Percentiles rank a stretch among this genome's conserved stretches.
Evolutionary conservation across 148 eudicot species (phyloP).

Genomic region (Silene latifolia): DNA sequence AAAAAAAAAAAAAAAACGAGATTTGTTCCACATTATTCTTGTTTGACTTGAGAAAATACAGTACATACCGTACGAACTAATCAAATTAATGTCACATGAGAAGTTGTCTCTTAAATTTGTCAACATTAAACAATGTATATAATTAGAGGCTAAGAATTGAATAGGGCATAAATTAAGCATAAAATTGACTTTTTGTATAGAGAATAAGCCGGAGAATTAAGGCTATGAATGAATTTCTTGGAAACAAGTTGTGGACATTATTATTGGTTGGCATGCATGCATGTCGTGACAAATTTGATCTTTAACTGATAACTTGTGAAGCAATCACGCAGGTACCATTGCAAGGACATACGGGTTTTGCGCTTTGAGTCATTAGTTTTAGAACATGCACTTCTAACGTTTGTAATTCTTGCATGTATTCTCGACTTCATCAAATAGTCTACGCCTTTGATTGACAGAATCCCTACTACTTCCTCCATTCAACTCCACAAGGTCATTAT

Average conservation of each 20-base stretch:
- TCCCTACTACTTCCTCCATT: too few species aligned
- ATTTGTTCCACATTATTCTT: neutral
- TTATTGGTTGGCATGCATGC: neutral
- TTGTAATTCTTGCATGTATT: too few species aligned
- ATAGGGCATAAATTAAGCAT: neutral
- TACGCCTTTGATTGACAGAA: too few species aligned
- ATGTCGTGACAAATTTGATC: conserved; percentile 7
- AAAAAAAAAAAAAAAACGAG: neutral
- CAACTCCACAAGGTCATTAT: too few species aligned
- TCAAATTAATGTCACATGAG: conserved; percentile 2
- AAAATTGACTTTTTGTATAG: neutral
- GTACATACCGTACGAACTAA: conserved; percentile 11
- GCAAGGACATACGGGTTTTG: too few species aligned
- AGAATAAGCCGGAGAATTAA: neutral
- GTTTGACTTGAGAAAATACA: neutral
- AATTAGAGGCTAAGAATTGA: neutral
- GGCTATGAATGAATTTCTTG: neutral
- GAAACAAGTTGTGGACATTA: conserved; percentile 5
- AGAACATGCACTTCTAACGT: too few species aligned
- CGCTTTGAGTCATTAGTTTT: too few species aligned
- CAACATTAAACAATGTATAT: neutral
- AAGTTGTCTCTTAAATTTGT: neutral
- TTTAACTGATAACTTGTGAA: neutral
- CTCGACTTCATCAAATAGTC: too few species aligned
- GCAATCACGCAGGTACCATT: too few species aligned